phyloP scores from a whole-genome alignment of 495 filamentous ascomycete genomes.

The Tetracladium setigerum region DNA sequence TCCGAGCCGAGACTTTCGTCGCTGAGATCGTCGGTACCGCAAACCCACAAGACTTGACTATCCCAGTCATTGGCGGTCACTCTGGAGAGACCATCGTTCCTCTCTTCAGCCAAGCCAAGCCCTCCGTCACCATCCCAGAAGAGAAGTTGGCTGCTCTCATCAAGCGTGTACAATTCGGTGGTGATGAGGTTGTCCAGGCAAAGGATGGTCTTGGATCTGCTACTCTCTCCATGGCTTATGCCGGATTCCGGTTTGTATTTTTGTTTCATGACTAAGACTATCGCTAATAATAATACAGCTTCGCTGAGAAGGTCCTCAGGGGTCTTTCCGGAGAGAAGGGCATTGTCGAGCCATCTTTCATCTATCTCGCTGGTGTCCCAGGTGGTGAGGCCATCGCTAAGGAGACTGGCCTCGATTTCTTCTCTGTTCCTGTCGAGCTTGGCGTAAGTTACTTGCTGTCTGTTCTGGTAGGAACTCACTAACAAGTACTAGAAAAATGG shows the following conservation, averaged over 20 bases:
- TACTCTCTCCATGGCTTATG: constrained; percentile 98
- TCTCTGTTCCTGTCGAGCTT: constrained; percentile 91
- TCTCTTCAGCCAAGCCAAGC: constrained; percentile 85
- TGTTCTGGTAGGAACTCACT: constrained; percentile 6
- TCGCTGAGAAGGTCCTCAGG: constrained; percentile 90
- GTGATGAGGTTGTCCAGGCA: constrained; percentile 98
- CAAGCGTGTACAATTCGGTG: constrained; percentile 96
- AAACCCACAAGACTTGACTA: constrained; percentile 87
- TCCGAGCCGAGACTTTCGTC: constrained; percentile 97
- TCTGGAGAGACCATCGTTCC: constrained; percentile 97
- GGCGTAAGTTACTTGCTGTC: constrained; percentile 55
- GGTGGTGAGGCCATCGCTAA: constrained; percentile 81
- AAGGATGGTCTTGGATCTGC: constrained; percentile 98
- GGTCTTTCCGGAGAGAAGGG: constrained; percentile 91
- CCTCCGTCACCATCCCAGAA: constrained; percentile 84
- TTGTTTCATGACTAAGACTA: too few relatives aligned
- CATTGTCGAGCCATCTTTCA: constrained; percentile 90
- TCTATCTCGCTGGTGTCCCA: constrained; percentile 84
- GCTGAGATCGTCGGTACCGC: constrained; percentile 80
- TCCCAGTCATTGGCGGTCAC: constrained; percentile 94
- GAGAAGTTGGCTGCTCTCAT: constrained; percentile 92
- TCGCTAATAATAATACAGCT: too few relatives aligned
- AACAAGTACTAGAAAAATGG: constrained; percentile 56
- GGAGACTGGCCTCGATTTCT: constrained; percentile 81
- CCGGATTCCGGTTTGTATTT: constrained; percentile 89